Evolutionary conservation across 83 land plant genomes (phyloP).

Genomic region (Diphasiastrum complanatum): DNA sequence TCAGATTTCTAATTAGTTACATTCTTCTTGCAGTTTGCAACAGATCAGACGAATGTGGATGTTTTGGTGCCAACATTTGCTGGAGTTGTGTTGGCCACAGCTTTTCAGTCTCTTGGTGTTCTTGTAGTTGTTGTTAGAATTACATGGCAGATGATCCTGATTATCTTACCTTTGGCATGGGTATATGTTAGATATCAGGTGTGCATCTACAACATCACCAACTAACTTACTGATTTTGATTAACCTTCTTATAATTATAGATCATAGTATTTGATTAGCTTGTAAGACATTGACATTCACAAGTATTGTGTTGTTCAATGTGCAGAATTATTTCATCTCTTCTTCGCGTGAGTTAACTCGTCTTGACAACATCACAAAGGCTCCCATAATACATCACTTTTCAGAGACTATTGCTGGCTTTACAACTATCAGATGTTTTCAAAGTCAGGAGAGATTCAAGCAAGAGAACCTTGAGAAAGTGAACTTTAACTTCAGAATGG

Average conservation of each 20-base stretch:
- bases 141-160: constrained; percentile 35
- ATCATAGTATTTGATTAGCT: neutral
- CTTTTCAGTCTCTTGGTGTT: constrained; percentile 28
- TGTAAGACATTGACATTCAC: neutral
- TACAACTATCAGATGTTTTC: constrained; percentile 65
- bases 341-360: constrained; percentile 86
- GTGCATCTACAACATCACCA: constrained; percentile 1
- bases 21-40: constrained; percentile 29
- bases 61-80: constrained; percentile 21
- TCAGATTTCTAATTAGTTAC: neutral
- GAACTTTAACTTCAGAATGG: constrained; percentile 65
- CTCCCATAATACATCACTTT: constrained; percentile 91
- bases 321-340: constrained; percentile 66
- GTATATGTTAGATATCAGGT: constrained; percentile 32
- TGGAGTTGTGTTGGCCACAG: constrained; percentile 17
- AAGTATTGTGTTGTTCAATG: neutral
- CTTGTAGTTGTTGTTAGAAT: constrained; percentile 29
- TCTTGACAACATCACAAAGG: constrained; percentile 80
- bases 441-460: constrained; percentile 45
- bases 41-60: constrained; percentile 39
- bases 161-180: constrained; percentile 31
- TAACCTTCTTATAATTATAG: neutral
- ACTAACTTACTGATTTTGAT: constrained; percentile 1
- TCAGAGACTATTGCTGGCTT: constrained; percentile 79
- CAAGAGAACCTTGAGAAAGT: constrained; percentile 62